Conservation (phyloP, 2,329 filamentous ascomycete genomes). For the Alternaria sp. region DNA sequence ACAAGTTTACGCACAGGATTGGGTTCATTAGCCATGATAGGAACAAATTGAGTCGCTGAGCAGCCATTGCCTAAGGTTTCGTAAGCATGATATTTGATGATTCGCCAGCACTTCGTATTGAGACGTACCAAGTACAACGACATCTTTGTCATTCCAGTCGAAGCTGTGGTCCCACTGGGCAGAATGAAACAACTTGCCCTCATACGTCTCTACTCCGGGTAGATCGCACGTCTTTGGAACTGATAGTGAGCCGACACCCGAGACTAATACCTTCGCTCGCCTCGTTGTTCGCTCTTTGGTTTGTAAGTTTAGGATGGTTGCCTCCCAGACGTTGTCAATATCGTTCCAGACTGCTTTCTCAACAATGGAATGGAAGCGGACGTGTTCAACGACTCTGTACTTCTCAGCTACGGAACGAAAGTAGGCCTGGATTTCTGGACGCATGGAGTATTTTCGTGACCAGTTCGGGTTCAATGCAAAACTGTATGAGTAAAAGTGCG, state of each 20-base stretch:
- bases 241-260: slow-evolving; percentile 39
- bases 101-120: fast-evolving
- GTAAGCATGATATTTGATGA: not conserved
- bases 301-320: slow-evolving; percentile 32
- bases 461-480: slow-evolving; percentile 68
- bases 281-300: slow-evolving; percentile 28
- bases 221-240: slow-evolving; percentile 51
- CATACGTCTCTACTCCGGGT: slow-evolving; percentile 56
- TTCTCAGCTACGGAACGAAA: slow-evolving; percentile 51
- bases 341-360: slow-evolving; percentile 57
- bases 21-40: slow-evolving; percentile 52
- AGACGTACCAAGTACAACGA: slow-evolving; percentile 40
- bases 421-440: slow-evolving; percentile 65
- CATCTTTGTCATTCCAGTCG: slow-evolving; percentile 55
- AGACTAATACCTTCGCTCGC: slow-evolving; percentile 39
- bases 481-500: slow-evolving; percentile 69
- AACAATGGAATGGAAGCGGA: slow-evolving; percentile 56
- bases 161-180: slow-evolving; percentile 57
- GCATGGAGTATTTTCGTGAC: slow-evolving; percentile 65
- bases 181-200: slow-evolving; percentile 46
- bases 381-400: slow-evolving; percentile 51
- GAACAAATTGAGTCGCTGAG: slow-evolving; percentile 59
- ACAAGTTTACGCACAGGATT: slow-evolving; percentile 52
- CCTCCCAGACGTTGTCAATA: slow-evolving; percentile 51
- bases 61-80: slow-evolving; percentile 55